A percentile compares a stretch with the other conserved stretches of the same genome.
Conservation (phyloP, 805 yeast genomes). For the Saccharomyces jurei region DNA sequence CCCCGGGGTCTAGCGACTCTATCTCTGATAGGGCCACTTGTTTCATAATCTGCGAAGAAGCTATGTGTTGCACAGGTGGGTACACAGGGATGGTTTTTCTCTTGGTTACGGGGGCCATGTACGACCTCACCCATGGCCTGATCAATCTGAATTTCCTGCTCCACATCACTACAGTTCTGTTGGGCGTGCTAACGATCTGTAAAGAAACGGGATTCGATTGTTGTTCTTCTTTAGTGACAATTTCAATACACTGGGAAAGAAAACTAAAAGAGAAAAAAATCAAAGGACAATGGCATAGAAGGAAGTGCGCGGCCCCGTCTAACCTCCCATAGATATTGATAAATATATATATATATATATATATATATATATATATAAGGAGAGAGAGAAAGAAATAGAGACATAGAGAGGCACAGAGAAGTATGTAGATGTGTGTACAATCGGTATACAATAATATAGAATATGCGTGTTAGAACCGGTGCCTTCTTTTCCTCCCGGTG, state of each 20-base stretch:
- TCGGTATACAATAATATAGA: background rate
- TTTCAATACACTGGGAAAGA: background rate
- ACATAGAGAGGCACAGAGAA: too few relatives aligned
- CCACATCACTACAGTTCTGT: background rate
- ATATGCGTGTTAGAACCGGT: constrained; percentile 40
- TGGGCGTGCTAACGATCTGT: background rate
- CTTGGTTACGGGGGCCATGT: constrained; percentile 7
- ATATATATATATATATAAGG: background rate
- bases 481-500: constrained; percentile 77
- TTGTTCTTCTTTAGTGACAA: background rate
- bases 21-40: constrained; percentile 12
- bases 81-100: constrained; percentile 26
- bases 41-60: constrained; percentile 2
- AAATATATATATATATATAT: background rate
- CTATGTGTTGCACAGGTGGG: constrained; percentile 19
- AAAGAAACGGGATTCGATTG: background rate
- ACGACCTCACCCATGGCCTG: constrained; percentile 8
- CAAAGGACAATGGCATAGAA: background rate
- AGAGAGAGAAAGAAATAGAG: background rate
- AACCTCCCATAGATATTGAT: background rate
- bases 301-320: background rate
- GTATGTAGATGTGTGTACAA: background rate
- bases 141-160: constrained; percentile 1
- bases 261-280: background rate
- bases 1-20: constrained; percentile 65